Percentiles rank a stretch among this genome's conserved stretches.
phyloP scores from a whole-genome alignment of 192 early-diverging fungal species.

The Oehlia diaphana region DNA sequence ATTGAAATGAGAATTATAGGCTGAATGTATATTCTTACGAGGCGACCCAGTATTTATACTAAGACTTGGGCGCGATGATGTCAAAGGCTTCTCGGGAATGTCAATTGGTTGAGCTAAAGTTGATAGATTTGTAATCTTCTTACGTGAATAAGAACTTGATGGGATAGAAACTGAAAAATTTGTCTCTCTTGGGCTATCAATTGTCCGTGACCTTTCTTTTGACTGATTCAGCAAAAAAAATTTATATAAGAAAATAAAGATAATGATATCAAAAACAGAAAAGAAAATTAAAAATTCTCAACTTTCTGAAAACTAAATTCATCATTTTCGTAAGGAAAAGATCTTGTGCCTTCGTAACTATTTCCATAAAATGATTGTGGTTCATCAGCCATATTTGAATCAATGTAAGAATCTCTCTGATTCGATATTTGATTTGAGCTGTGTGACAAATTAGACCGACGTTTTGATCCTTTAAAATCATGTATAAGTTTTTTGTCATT shows the following conservation, averaged over 20 bases:
- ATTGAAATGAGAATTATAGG: neutral
- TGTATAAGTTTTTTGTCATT: neutral
- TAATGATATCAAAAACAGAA: neutral
- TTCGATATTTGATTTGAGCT: neutral
- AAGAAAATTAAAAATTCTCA: neutral
- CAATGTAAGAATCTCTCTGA: neutral
- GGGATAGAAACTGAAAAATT: neutral
- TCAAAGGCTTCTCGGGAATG: neutral
- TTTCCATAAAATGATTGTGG: neutral
- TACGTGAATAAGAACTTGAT: conserved; percentile 3
- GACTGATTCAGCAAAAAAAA: neutral
- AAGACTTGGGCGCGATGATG: conserved; percentile 16
- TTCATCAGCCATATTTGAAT: neutral
- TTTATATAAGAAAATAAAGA: neutral
- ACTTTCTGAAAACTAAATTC: neutral
- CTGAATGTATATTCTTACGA: conserved; percentile 17
- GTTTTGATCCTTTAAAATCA: conserved; percentile 6
- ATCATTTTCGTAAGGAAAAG: neutral
- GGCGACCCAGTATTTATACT: conserved; percentile 21
- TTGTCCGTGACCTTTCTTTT: conserved; percentile 2
- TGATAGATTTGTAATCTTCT: neutral
- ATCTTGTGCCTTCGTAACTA: neutral
- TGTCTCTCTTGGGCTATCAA: neutral
- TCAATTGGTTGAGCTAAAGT: neutral
- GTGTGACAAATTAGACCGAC: conserved; percentile 25